Percentiles rank a stretch among this genome's conserved stretches.
phyloP scores from a whole-genome alignment of 352 stramenopile species.

The Globisporangium takayamanum region DNA sequence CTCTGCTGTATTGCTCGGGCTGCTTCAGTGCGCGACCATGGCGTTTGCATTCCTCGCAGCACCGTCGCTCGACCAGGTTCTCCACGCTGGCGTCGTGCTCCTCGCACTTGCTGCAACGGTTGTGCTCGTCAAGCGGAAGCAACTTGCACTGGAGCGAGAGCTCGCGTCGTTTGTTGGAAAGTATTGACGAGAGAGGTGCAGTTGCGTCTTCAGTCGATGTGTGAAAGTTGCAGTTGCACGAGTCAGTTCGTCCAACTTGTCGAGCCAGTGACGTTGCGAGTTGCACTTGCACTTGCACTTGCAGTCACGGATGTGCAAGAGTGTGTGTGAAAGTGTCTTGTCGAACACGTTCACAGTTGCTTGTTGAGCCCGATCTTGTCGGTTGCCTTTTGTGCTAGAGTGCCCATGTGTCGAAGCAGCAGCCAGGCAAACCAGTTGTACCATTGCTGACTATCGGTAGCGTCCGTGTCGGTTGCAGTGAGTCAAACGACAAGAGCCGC shows the following conservation, averaged over 20 bases:
- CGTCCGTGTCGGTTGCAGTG: constrained; percentile 4
- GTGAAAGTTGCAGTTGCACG: not conserved
- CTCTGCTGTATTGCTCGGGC: constrained; percentile 27
- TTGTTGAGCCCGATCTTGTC: not conserved
- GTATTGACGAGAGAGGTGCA: not conserved
- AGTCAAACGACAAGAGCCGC: constrained; percentile 19
- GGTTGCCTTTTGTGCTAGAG: not conserved
- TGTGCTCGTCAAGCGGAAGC: constrained; percentile 20
- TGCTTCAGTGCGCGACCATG: constrained; percentile 35
- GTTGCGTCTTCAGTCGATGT: not conserved
- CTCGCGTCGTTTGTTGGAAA: constrained; percentile 23
- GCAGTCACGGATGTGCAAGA: too few relatives aligned
- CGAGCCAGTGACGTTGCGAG: too few relatives aligned
- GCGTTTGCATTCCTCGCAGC: constrained; percentile 23
- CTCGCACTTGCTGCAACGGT: constrained; percentile 22
- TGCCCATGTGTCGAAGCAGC: constrained; percentile 44
- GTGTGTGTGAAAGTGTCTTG: too few relatives aligned
- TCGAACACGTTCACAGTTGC: too few relatives aligned
- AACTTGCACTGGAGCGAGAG: constrained; percentile 21
- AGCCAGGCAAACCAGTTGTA: constrained; percentile 40
- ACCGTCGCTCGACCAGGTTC: constrained; percentile 25
- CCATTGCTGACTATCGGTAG: constrained; percentile 28
- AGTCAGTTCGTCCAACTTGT: too few relatives aligned
- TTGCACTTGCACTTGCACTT: too few relatives aligned
- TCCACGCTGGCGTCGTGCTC: constrained; percentile 31